Conservation (phyloP, 2,329 filamentous ascomycete genomes). For the Fusarium sp. region DNA sequence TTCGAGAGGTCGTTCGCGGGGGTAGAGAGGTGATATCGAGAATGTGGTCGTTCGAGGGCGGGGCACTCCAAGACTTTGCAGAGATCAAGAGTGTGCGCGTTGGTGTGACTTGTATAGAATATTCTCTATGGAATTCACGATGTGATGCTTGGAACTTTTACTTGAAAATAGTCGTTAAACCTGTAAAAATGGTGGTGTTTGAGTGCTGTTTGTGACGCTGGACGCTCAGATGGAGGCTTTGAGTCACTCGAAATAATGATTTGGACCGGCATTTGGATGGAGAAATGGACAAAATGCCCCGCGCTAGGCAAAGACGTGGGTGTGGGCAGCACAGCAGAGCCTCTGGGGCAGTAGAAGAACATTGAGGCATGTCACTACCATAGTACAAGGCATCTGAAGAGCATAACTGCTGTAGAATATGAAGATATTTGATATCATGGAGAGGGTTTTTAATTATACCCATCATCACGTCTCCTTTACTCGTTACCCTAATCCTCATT, state of each 20-base stretch:
- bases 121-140: not conserved
- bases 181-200: not conserved
- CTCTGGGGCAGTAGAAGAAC: constrained; percentile 13
- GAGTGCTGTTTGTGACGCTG: constrained; percentile 13
- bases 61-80: constrained; percentile 27
- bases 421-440: not conserved
- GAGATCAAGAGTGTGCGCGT: constrained; percentile 15
- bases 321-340: constrained; percentile 25
- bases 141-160: not conserved
- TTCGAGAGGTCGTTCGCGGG: constrained; percentile 12
- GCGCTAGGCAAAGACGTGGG: constrained; percentile 44
- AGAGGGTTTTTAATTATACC: not conserved
- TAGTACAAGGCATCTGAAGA: not conserved
- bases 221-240: constrained; percentile 38
- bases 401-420: not conserved
- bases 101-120: not conserved
- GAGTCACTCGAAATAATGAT: constrained; percentile 50
- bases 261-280: constrained; percentile 38
- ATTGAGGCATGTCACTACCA: not conserved
- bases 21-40: constrained; percentile 16
- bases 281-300: constrained; percentile 46
- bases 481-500: no score
- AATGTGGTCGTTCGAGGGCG: constrained; percentile 34
- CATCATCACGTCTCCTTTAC: not conserved
- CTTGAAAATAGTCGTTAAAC: not conserved